A percentile compares a stretch with the other conserved stretches of the same genome.
These are phyloP conservation scores for Parascedosporium putredinis DNA, from an alignment of 2,329 filamentous ascomycete species.

Conservation along the genomic window DNA sequence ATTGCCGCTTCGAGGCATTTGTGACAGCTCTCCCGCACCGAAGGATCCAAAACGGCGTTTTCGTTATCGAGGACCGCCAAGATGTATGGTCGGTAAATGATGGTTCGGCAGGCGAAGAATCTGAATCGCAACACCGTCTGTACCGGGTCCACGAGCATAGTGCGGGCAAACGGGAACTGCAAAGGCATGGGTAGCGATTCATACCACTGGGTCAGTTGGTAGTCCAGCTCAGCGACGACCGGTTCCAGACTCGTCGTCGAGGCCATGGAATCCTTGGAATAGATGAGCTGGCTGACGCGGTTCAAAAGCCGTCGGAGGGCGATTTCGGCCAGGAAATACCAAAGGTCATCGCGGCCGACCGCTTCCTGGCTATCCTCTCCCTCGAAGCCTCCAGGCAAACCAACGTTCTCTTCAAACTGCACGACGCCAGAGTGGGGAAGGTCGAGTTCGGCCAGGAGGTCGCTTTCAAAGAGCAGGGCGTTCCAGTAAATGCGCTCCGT, in stretches of 20 bases:
- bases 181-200: conserved; percentile 64
- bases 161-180: conserved; percentile 64
- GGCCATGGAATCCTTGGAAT: conserved; percentile 61
- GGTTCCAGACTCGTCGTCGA: conserved; percentile 66
- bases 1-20: conserved; percentile 74
- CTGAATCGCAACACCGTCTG: conserved; percentile 70
- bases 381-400: conserved; percentile 67
- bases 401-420: conserved; percentile 71
- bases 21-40: conserved; percentile 66
- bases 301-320: conserved; percentile 68
- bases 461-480: conserved; percentile 67
- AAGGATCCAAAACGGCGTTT: conserved; percentile 57
- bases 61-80: conserved; percentile 71
- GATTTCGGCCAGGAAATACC: conserved; percentile 81
- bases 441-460: conserved; percentile 69
- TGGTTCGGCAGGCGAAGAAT: conserved; percentile 77
- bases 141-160: conserved; percentile 59
- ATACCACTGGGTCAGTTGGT: conserved; percentile 77
- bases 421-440: conserved; percentile 75
- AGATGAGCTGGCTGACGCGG: conserved; percentile 68
- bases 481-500: conserved; percentile 80
- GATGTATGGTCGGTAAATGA: conserved; percentile 78
- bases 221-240: conserved; percentile 70
- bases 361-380: conserved; percentile 55
- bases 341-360: conserved; percentile 65